Evolutionary conservation across 2,329 filamentous ascomycete species (phyloP).

Genomic region (Keithomyces neogunnii): DNA sequence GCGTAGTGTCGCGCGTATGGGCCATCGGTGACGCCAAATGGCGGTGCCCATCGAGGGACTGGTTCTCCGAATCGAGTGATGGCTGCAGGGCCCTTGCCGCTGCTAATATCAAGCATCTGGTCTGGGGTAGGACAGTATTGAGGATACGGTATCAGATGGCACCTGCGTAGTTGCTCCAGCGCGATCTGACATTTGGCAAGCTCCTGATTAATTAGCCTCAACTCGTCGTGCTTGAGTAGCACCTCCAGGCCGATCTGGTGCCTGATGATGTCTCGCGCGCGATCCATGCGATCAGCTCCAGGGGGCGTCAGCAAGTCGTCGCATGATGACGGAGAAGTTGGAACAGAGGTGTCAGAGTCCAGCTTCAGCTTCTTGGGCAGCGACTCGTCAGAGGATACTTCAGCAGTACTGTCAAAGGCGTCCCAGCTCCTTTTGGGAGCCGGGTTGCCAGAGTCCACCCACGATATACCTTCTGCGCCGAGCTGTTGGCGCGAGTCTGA

Average conservation of each 20-base stretch:
- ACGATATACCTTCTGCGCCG: not conserved
- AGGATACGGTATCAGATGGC: conserved; percentile 86
- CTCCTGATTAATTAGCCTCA: conserved; percentile 91
- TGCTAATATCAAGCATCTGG: conserved; percentile 62
- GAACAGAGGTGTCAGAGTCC: conserved; percentile 13
- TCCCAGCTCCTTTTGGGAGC: conserved; percentile 33
- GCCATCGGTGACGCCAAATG: conserved; percentile 85
- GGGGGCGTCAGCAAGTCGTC: conserved; percentile 12
- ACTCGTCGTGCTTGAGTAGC: conserved; percentile 85
- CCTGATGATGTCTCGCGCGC: conserved; percentile 65
- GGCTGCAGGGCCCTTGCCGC: conserved; percentile 65
- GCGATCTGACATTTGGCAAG: conserved; percentile 91
- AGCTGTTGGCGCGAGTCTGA: conserved; percentile 22
- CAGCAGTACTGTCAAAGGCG: conserved; percentile 16
- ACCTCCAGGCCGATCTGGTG: conserved; percentile 89
- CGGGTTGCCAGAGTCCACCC: not conserved
- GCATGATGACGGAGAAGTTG: not conserved
- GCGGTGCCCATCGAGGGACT: conserved; percentile 69
- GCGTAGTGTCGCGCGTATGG: conserved; percentile 92
- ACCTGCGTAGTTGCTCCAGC: conserved; percentile 86
- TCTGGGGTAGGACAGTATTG: conserved; percentile 57
- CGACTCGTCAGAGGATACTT: conserved; percentile 2
- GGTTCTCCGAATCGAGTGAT: conserved; percentile 52
- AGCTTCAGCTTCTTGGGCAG: conserved; percentile 35
- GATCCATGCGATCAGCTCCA: conserved; percentile 29